Base-by-base conservation (phyloP, 108 stramenopile species). In the Cylindrotheca fusiformis region DNA sequence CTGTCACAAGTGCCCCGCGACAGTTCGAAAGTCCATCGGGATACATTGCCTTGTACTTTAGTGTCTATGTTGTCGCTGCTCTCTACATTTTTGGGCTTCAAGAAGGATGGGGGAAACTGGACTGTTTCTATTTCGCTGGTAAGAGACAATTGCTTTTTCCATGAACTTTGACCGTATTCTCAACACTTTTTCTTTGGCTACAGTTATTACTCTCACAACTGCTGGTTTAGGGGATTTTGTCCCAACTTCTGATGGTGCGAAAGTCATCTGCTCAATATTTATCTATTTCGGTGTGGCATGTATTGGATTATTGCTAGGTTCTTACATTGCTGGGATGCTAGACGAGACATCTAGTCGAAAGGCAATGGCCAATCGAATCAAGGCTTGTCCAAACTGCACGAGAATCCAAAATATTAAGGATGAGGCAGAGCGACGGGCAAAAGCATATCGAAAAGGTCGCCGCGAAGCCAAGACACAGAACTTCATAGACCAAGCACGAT, bases 201-300 rank as follows among this genome's bases (percentile, higher is more conserved):
- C 28, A 52, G 93, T 91, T 2, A 85, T 90, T 28, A 90, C 93
- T 8, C 48, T 85, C 19, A 94, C 90, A 33, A 89, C 88, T 1
- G 75, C 86, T 27, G 87, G 93, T 17, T 72, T 94, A n/a, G 93
- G 93, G 19, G 93, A 94, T 55, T 88, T 84, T 32, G 93, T 91
- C 3, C 93, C 93, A 27, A 77, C 89, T 0, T 70, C 83, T 1
- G 82, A 85, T 56, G 71, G 70, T 14, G 89, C 87, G 27, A 94
- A 94, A 62, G 79, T 94, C 21, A 78, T 89, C 17, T 94, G 93
- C 63, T 83, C 87, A 1, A 85, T 88, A 31, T 94, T 91, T 61
- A 94, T 94, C 58, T 94, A 91, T 63, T 85, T 94, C 68, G 93
- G 93, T 18, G 87, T 94, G 18, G 87, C 89, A 23, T 89, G 86